Evolutionary conservation across 352 stramenopile genomes (phyloP).

Genomic region (Phytopythium boreale): DNA sequence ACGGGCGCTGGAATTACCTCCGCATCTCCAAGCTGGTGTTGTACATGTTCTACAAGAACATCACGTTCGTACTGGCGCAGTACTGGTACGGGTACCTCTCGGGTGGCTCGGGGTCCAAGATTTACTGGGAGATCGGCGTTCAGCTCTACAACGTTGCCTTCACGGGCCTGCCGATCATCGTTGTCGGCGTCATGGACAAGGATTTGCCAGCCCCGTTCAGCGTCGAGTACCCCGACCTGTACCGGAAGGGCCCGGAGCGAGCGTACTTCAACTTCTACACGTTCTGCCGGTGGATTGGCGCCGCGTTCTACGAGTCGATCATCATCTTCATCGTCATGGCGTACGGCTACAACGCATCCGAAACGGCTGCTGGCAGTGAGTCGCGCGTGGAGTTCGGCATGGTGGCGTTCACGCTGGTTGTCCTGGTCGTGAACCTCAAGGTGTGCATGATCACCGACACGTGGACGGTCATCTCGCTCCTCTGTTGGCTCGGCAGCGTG

Average conservation of each 20-base stretch:
- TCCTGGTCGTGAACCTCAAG: slow-evolving; percentile 95
- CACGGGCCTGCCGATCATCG: slow-evolving; percentile 90
- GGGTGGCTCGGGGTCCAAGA: slow-evolving; percentile 88
- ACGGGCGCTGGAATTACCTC: slow-evolving; percentile 91
- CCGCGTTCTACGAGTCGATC: slow-evolving; percentile 72
- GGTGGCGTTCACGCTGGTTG: slow-evolving; percentile 88
- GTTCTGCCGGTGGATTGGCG: slow-evolving; percentile 75
- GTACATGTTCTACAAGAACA: slow-evolving; percentile 96
- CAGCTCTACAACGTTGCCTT: slow-evolving; percentile 95
- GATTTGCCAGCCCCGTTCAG: slow-evolving; percentile 76
- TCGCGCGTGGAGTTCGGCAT: slow-evolving; percentile 83
- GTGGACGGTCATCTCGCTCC: slow-evolving; percentile 63
- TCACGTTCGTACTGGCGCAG: slow-evolving; percentile 86
- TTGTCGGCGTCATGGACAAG: slow-evolving; percentile 81
- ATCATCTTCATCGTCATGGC: slow-evolving; percentile 82
- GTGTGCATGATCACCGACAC: slow-evolving; percentile 80
- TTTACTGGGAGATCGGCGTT: slow-evolving; percentile 83
- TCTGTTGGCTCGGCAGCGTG: slow-evolving; percentile 61
- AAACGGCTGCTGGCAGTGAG: slow-evolving; percentile 51
- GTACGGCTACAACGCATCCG: slow-evolving; percentile 70
- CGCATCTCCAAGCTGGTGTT: slow-evolving; percentile 89
- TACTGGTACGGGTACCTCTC: slow-evolving; percentile 93
- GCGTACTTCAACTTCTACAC: slow-evolving; percentile 80
- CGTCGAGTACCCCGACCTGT: slow-evolving; percentile 75
- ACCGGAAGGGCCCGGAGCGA: slow-evolving; percentile 59